Conservation (phyloP, 2,329 filamentous ascomycete species). For the Apiospora malaysiana region DNA sequence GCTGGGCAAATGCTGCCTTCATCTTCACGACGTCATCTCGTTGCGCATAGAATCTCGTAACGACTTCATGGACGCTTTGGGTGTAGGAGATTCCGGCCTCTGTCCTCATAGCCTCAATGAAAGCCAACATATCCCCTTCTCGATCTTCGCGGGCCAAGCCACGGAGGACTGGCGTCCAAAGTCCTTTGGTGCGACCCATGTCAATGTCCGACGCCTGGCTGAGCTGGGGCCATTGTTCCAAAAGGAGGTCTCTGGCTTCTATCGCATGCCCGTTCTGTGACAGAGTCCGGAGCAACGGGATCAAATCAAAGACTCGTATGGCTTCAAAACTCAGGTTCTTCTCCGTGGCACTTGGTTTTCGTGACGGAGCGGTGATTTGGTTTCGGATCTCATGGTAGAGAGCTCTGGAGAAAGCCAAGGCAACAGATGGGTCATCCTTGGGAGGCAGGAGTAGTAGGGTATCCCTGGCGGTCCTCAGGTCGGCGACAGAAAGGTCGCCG, state of each 20-base stretch:
- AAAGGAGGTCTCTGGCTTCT: constrained; percentile 37
- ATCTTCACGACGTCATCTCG: constrained; percentile 64
- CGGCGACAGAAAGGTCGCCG: constrained; percentile 26
- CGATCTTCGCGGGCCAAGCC: constrained; percentile 68
- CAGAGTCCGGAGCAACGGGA: constrained; percentile 32
- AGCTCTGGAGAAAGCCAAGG: constrained; percentile 53
- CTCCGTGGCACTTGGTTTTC: constrained; percentile 2
- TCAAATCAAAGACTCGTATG: constrained; percentile 32
- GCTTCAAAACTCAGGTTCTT: constrained; percentile 13
- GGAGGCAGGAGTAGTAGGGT: constrained; percentile 49
- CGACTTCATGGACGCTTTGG: constrained; percentile 53
- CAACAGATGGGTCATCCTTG: constrained; percentile 48
- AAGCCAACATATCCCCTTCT: constrained; percentile 61
- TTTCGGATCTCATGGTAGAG: constrained; percentile 48
- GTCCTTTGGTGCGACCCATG: constrained; percentile 42
- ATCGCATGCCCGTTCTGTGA: constrained; percentile 38
- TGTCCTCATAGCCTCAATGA: constrained; percentile 56
- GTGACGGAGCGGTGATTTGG: constrained; percentile 30
- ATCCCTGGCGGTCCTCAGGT: constrained; percentile 50
- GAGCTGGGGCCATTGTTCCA: constrained; percentile 28
- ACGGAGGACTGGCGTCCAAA: constrained; percentile 58
- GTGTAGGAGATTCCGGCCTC: constrained; percentile 52
- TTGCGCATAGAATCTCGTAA: constrained; percentile 68
- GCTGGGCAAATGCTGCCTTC: constrained; percentile 70
- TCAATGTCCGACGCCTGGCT: constrained; percentile 21